Evolutionary conservation across 2,329 filamentous ascomycete genomes (phyloP).

Genomic region (Madurella fahalii): DNA sequence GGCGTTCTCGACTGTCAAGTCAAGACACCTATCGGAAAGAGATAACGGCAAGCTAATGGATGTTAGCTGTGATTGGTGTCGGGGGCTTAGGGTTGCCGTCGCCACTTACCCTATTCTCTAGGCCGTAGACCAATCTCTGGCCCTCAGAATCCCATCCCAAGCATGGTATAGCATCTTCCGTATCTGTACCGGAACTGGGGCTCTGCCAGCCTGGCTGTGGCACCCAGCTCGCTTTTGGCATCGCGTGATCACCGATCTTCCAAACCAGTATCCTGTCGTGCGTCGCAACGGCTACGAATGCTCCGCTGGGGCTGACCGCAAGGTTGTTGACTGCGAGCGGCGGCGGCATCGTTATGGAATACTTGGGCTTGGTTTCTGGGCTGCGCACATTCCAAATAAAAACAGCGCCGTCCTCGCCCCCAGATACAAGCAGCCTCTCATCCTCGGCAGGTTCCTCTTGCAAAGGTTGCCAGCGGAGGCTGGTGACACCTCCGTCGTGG

Average conservation of each 20-base stretch:
- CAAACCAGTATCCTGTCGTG: conserved; percentile 57
- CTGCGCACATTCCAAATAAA: conserved; percentile 58
- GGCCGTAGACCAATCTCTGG: conserved; percentile 59
- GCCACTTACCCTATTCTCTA: conserved; percentile 56
- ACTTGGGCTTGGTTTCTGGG: conserved; percentile 52
- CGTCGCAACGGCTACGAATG: conserved; percentile 59
- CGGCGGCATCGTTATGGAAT: conserved; percentile 56
- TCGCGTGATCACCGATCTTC: conserved; percentile 56
- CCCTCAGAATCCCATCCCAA: conserved; percentile 60
- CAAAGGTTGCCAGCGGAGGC: conserved; percentile 58
- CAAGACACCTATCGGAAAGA: conserved; percentile 23
- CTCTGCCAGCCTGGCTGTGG: conserved; percentile 56
- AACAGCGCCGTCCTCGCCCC: conserved; percentile 59
- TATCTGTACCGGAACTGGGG: conserved; percentile 47
- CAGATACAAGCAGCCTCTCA: conserved; percentile 57
- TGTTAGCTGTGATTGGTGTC: conserved; percentile 17
- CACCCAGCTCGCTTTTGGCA: conserved; percentile 56
- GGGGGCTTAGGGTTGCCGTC: neutral
- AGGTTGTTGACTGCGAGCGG: conserved; percentile 50
- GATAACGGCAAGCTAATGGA: conserved; percentile 30
- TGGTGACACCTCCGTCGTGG: conserved; percentile 55
- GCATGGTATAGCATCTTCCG: conserved; percentile 58
- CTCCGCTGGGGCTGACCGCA: conserved; percentile 60
- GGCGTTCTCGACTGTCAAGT: too few species aligned
- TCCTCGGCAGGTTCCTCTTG: conserved; percentile 38